Base-by-base conservation (phyloP, 2,329 filamentous ascomycete species). In the Fusarium acutatum region DNA sequence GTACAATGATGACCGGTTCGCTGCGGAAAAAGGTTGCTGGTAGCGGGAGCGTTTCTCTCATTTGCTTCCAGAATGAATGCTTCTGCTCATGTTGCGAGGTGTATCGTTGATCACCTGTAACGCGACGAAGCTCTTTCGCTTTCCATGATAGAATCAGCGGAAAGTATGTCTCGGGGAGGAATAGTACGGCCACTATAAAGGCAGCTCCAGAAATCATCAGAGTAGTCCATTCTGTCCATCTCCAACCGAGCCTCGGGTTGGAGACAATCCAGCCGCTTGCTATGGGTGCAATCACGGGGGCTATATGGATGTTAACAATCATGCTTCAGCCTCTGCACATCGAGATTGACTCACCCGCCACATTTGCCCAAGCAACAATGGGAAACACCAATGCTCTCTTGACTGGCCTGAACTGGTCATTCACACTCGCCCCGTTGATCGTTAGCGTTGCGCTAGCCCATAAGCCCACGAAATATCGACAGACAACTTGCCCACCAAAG, bases 121-220 rank as follows among this genome's bases (percentile, higher is more conserved):
- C 86, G 73, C 86, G 82, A 49, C 91, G 88, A 57, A 91, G 80
- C 69, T 85, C 86, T 47, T 84, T 82, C 4, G 91, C 91, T 77
- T 92, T 92, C 66, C 84, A 84, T 60, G 88, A 85, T 28, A 92
- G 81, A 24, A 93, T 81, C 26, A 90, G 43, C 41, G 79, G 81
- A 32, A 77, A 87, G 73, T 92, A 93, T 3, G 91, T 93, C 79
- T 93, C 91, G 5, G 91, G 91, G 37, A 92, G 89, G 57, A 90
- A 84, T 24, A 89, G 74, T 43, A 89, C 77, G 56, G 92, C 88
- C 46, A 88, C 74, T 34, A 83, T 79, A 28, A 91, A 84, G 66
- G 91, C 81, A 18, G 86, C 77, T 4, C 84, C 88, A 8, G 89
- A 86, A 86, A 90, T 90, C 47, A 93, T 92, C 47, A 92, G 80